phyloP scores from a whole-genome alignment of 441 rosid species.

The Euphorbia schlechtendalii region DNA sequence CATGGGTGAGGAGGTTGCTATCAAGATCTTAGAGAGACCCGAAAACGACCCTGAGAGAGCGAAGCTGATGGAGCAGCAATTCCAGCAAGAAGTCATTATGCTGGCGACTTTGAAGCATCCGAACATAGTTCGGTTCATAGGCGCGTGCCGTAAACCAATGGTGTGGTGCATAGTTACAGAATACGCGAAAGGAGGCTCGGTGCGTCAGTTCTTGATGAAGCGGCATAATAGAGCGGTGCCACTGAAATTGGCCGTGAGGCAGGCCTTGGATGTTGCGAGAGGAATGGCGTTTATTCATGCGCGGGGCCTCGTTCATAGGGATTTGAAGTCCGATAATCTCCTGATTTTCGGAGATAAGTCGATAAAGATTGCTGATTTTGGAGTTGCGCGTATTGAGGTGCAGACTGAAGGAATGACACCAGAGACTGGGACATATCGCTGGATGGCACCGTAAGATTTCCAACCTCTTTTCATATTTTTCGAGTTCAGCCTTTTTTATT shows the following conservation, averaged over 20 bases:
- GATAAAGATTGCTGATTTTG: slow-evolving; percentile 95
- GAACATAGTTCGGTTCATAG: slow-evolving; percentile 85
- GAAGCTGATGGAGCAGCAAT: slow-evolving; percentile 88
- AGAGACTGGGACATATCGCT: slow-evolving; percentile 96
- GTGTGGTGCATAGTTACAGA: slow-evolving; percentile 98
- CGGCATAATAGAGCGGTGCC: slow-evolving; percentile 80
- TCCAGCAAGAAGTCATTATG: slow-evolving; percentile 96
- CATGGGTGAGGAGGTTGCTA: slow-evolving; percentile 87
- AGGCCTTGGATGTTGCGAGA: slow-evolving; percentile 92
- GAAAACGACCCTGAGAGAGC: slow-evolving; percentile 59
- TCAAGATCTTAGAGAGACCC: slow-evolving; percentile 88
- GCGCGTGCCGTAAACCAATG: slow-evolving; percentile 80
- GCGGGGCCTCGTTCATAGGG: slow-evolving; percentile 79
- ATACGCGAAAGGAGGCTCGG: slow-evolving; percentile 95
- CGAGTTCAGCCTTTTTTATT: neutral
- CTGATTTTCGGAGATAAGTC: slow-evolving; percentile 80
- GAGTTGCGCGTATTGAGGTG: slow-evolving; percentile 95
- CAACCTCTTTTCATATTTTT: neutral
- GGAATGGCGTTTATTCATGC: slow-evolving; percentile 95
- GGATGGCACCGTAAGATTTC: slow-evolving; percentile 98
- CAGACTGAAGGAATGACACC: slow-evolving; percentile 99
- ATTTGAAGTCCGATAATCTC: slow-evolving; percentile 92
- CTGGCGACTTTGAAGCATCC: slow-evolving; percentile 78
- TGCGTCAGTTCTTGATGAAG: slow-evolving; percentile 70
- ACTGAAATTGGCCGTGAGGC: slow-evolving; percentile 81